These are phyloP conservation scores for Podila minutissima DNA, from an alignment of 192 early-diverging fungal species.

Conservation along the genomic window DNA sequence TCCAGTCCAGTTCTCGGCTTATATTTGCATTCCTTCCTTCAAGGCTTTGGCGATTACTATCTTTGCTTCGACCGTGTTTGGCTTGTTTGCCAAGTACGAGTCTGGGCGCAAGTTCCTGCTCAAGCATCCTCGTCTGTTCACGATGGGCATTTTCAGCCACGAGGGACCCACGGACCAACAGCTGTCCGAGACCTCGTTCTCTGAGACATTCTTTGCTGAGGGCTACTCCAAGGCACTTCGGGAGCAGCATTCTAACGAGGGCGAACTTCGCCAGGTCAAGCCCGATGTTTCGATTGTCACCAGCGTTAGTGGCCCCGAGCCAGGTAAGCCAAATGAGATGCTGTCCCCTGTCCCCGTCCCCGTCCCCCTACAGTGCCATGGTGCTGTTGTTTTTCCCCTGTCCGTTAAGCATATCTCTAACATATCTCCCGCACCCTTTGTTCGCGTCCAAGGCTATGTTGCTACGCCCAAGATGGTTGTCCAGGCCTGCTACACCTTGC, in stretches of 20 bases:
- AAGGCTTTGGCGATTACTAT: constrained; percentile 50
- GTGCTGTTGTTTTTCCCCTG: not conserved
- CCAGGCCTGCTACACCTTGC: constrained; percentile 62
- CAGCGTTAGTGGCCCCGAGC: constrained; percentile 70
- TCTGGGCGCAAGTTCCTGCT: constrained; percentile 66
- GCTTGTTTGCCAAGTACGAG: constrained; percentile 54
- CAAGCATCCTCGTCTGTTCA: constrained; percentile 66
- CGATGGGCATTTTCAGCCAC: constrained; percentile 65
- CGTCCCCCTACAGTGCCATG: no score
- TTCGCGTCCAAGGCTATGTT: constrained; percentile 54
- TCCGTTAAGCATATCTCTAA: not conserved
- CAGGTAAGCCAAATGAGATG: constrained; percentile 28
- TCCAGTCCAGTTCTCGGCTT: constrained; percentile 70
- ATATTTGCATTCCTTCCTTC: constrained; percentile 61
- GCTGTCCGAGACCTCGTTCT: constrained; percentile 64
- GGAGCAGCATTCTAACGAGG: constrained; percentile 12
- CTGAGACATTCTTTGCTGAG: constrained; percentile 59
- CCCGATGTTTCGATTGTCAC: constrained; percentile 62
- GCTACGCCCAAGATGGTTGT: constrained; percentile 68
- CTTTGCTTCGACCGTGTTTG: constrained; percentile 58
- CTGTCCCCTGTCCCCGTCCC: not conserved
- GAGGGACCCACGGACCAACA: constrained; percentile 65
- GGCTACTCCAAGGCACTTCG: constrained; percentile 57
- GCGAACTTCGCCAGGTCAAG: constrained; percentile 24
- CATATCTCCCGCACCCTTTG: not conserved